Evolutionary conservation across 1,139 yeast genomes (phyloP), one percentile per base, ranked within the genome.

Genomic region (Lipomyces yarrowii): DNA sequence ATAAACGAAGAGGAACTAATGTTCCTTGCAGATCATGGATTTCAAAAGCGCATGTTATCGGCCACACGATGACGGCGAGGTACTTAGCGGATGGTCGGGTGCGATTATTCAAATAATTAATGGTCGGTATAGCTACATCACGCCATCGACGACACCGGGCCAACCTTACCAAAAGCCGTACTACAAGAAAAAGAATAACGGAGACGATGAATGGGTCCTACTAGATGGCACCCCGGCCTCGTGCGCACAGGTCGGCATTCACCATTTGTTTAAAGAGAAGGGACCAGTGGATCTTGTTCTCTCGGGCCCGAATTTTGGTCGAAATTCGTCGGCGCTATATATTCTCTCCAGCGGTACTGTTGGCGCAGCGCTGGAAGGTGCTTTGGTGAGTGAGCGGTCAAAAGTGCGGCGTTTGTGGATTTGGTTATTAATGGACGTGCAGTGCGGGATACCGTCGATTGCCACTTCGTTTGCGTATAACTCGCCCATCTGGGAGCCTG

Each of bases 301-400:
- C 23, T 89, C 96, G 64, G 99, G 99, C 0, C 99, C 99, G 8
- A 94, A 94, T 76, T 94, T 89, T 72, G 99, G 99, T 35, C 86
- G 96, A 74, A 94, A 94, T 77, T 87, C 97, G 1, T 86, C 94
- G 52, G 91, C 96, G n/a, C 84, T 94, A 58, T 94, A 92, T 76
- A 90, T 92, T 65, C 84, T 94, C 74, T 87, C 97, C 11, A 88
- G 96, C 72, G 99, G 99, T n/a, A 94, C 99, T 0, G 90, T 94
- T 35, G 99, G 99, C 33, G 98, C 97, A 0, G 96, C 98, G 0
- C 86, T 93, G 92, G 99, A 94, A 78, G 96, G 94, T 0, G 91
- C 90, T 1, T 85, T 94, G 57, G 67, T 65, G 18, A 55, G n/a
- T n/a, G n/a, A n/a, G n/a, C n/a, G n/a, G n/a, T n/a, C n/a, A n/a